A percentile compares a stretch with the other conserved stretches of the same genome.
phyloP scores from a whole-genome alignment of 1,284 basidiomycete genomes.

The Athelia sp. region DNA sequence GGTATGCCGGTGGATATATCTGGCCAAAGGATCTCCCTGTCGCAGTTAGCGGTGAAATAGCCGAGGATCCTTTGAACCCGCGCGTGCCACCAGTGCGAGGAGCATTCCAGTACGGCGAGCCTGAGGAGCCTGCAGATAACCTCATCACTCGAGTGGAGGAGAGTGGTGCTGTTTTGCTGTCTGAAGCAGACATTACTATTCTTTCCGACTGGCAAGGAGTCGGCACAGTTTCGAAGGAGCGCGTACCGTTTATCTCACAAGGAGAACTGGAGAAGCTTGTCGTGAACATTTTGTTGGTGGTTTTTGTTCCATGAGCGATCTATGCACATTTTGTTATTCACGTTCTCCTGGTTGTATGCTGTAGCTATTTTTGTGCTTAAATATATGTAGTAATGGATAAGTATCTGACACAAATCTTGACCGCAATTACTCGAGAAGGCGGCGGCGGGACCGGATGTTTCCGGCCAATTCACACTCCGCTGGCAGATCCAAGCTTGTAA shows the following conservation, averaged over 20 bases:
- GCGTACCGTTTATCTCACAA: conserved; percentile 61
- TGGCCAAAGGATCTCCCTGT: conserved; percentile 72
- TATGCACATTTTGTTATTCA: no score
- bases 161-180: conserved; percentile 60
- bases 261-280: conserved; percentile 68
- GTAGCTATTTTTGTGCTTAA: no score
- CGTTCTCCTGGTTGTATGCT: no score
- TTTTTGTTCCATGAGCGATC: conserved; percentile 47
- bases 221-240: conserved; percentile 53
- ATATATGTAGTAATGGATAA: no score
- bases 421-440: no score
- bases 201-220: conserved; percentile 50
- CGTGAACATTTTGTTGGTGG: conserved; percentile 67
- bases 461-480: no score
- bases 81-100: conserved; percentile 32
- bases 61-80: conserved; percentile 23
- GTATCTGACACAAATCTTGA: no score
- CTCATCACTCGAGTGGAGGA: conserved; percentile 55
- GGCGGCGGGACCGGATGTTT: no score
- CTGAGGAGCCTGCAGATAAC: conserved; percentile 40
- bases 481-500: neutral
- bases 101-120: conserved; percentile 36
- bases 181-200: conserved; percentile 57
- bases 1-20: conserved; percentile 60
- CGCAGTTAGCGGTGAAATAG: conserved; percentile 49